A percentile compares a stretch with the other conserved stretches of the same genome.
phyloP scores from a whole-genome alignment of 1,284 basidiomycete species.

The Inonotus hispidus region DNA sequence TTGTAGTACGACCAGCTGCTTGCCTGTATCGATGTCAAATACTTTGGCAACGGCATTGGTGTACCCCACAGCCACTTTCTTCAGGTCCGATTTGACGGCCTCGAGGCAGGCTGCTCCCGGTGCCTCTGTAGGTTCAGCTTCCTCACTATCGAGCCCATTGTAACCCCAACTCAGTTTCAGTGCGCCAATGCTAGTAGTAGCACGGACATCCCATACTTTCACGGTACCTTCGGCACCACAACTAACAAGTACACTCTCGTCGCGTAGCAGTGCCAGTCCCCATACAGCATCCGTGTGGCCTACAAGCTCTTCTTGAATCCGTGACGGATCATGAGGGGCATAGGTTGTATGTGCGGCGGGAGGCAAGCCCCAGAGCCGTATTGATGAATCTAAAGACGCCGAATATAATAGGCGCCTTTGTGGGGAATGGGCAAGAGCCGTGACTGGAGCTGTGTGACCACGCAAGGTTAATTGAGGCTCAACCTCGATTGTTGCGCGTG shows the following conservation, averaged over 20 bases:
- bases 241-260: conserved; percentile 78
- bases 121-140: conserved; percentile 37
- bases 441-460: conserved; percentile 91
- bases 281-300: conserved; percentile 95
- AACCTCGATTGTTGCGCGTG: conserved; percentile 68
- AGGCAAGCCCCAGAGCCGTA: conserved; percentile 87
- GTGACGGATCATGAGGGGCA: conserved; percentile 79
- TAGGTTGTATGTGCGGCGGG: conserved; percentile 72
- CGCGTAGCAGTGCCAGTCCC: conserved; percentile 79
- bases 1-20: conserved; percentile 66
- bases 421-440: conserved; percentile 80
- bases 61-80: conserved; percentile 87
- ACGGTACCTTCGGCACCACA: conserved; percentile 89
- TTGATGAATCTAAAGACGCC: conserved; percentile 88
- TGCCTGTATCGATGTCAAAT: conserved; percentile 84
- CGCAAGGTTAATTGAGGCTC: conserved; percentile 90
- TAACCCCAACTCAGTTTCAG: conserved; percentile 78
- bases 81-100: conserved; percentile 70
- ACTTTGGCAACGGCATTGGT: conserved; percentile 87
- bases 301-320: conserved; percentile 74
- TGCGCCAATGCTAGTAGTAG: conserved; percentile 50
- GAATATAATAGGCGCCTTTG: conserved; percentile 79
- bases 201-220: conserved; percentile 88
- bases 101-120: conserved; percentile 80
- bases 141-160: conserved; percentile 54